phyloP scores from a whole-genome alignment of 2,329 filamentous ascomycete species.

The Colletotrichum tropicicola region DNA sequence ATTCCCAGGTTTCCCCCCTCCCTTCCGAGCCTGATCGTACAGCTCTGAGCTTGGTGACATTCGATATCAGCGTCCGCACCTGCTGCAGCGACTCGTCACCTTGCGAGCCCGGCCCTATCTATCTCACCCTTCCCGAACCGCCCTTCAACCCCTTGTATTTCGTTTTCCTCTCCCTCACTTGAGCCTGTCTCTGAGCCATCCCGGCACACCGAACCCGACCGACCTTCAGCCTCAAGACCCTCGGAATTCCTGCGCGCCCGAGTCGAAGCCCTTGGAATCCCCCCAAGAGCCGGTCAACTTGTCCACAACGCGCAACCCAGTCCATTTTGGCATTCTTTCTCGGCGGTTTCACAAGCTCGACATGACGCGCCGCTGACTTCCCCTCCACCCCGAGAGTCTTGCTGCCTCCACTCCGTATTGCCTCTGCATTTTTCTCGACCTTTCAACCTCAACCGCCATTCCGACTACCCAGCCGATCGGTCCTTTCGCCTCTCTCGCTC shows the following conservation, averaged over 20 bases:
- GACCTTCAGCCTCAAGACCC: neutral
- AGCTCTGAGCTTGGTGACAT: neutral
- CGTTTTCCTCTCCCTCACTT: constrained; percentile 8
- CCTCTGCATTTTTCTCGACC: neutral
- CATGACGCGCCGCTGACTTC: constrained; percentile 17
- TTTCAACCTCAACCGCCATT: neutral
- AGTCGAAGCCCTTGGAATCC: neutral
- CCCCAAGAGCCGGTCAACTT: neutral
- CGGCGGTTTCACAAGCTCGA: constrained; percentile 21
- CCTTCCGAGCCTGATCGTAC: neutral
- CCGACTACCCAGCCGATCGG: neutral
- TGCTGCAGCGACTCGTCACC: constrained; percentile 2
- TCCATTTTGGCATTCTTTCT: constrained; percentile 6
- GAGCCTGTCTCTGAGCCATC: constrained; percentile 3
- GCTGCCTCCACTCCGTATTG: neutral
- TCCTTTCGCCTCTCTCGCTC: neutral
- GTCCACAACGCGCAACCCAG: constrained; percentile 14
- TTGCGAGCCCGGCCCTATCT: neutral
- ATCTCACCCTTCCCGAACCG: neutral
- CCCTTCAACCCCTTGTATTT: constrained; percentile 6
- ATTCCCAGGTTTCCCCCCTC: constrained; percentile 1
- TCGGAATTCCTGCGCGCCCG: neutral
- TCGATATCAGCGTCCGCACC: neutral
- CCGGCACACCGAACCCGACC: neutral
- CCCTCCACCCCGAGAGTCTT: neutral